Evolutionary conservation across 2,329 filamentous ascomycete species (phyloP), one percentile per base, ranked within the genome.

Genomic region (Geosmithia flava): DNA sequence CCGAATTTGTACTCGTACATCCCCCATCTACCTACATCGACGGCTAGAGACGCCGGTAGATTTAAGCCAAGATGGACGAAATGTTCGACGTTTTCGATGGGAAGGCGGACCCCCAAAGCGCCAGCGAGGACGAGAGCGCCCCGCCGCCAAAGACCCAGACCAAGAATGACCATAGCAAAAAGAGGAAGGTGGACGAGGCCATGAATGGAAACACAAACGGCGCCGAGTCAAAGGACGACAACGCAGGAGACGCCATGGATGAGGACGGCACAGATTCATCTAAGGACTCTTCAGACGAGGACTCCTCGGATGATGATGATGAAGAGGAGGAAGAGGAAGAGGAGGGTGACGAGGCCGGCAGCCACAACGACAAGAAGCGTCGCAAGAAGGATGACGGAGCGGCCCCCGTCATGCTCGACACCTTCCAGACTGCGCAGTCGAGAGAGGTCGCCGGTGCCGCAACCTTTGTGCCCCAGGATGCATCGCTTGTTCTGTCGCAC

Each of bases 391-490:
- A 69, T 49, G 85, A 84, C 57, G 78, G 79, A 10, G 84, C 83
- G 52, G 62, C 50, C 1, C 87, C 91, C 5, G 83, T 97, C 44
- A 78, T 97, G 56, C 89, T 91, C 19, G 93, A 98, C 68, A 81
- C 84, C 13, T 98, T 98, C 64, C 83, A 97, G 69, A 97, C 93
- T 13, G 90, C 93, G 60, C 83, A 95, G 68, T 94, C 90, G 53
- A 78, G 91, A 72, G 87, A 97, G 66, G 78, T 98, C 40, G 87
- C 85, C 20, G 85, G 83, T 23, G 84, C 87, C 6, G 80, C 83
- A 30, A 89, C 87, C 8, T 74, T 81, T 48, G 70, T 76, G 16
- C 54, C 74, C 72, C 63, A 80, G 54, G 85, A 89, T 27, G 72
- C 80, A 44, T 80, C 84, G 6, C 80, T 98, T 27, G 83, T 95